Evolutionary conservation across 1,139 yeast genomes (phyloP).

Genomic region (Yamadazyma triangularis): DNA sequence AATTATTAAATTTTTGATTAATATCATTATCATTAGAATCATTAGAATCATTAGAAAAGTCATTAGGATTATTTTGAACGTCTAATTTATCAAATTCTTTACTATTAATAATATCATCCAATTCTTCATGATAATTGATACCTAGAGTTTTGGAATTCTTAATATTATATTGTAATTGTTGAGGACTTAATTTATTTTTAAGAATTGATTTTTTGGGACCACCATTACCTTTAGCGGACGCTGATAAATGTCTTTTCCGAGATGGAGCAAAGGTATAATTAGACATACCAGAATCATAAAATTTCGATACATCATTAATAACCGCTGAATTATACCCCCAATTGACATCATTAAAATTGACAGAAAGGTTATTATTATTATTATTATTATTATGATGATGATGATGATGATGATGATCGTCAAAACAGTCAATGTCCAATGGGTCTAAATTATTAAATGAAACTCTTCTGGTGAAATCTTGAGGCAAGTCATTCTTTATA

Average conservation of each 20-base stretch:
- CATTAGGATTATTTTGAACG: slow-evolving; percentile 8
- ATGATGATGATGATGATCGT: too few relatives aligned
- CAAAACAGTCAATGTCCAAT: too few relatives aligned
- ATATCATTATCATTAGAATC: too few relatives aligned
- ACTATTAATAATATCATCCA: slow-evolving; percentile 19
- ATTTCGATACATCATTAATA: slow-evolving; percentile 10
- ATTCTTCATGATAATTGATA: slow-evolving; percentile 20
- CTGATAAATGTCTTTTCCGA: not conserved
- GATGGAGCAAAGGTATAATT: not conserved
- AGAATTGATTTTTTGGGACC: slow-evolving; percentile 38
- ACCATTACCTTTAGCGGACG: slow-evolving; percentile 1
- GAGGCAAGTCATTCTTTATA: too few relatives aligned
- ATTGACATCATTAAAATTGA: too few relatives aligned
- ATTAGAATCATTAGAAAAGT: not conserved
- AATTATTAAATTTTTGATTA: too few relatives aligned
- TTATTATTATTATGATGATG: slow-evolving; percentile 11
- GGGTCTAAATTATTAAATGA: slow-evolving; percentile 42
- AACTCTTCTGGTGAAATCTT: slow-evolving; percentile 30
- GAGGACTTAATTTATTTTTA: slow-evolving; percentile 32
- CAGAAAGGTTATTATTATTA: slow-evolving; percentile 13
- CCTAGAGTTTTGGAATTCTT: slow-evolving; percentile 11
- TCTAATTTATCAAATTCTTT: slow-evolving; percentile 11
- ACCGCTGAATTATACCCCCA: slow-evolving; percentile 14
- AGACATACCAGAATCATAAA: slow-evolving; percentile 2
- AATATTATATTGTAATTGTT: slow-evolving; percentile 24